Evolutionary conservation across 2,329 filamentous ascomycete genomes (phyloP).

Genomic region (Exophiala sp.): DNA sequence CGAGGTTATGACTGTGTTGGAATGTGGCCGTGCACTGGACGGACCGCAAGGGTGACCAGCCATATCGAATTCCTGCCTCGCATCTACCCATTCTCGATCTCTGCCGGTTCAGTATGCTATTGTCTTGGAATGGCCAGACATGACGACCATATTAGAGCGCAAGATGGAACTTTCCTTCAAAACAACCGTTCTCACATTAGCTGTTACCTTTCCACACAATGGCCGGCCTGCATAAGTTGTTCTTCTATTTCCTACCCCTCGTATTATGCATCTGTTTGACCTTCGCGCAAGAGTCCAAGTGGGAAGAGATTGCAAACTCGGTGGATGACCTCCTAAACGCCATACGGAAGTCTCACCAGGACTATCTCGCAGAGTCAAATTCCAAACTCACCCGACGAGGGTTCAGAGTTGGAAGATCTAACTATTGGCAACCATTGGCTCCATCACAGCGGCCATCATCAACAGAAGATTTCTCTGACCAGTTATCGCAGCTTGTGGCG

Average conservation of each 20-base stretch:
- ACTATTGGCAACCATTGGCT: conserved; percentile 12
- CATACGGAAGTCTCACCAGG: conserved; percentile 8
- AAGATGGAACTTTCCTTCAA: no score
- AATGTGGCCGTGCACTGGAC: conserved; percentile 1
- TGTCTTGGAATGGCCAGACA: conserved; percentile 14
- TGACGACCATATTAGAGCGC: conserved; percentile 4
- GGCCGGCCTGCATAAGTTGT: not conserved
- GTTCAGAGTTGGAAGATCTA: not conserved
- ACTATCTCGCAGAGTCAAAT: conserved; percentile 4
- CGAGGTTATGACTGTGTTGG: not conserved
- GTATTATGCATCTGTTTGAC: not conserved
- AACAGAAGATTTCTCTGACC: conserved; percentile 6
- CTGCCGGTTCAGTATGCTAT: conserved; percentile 8
- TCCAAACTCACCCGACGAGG: not conserved
- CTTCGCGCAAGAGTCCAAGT: conserved; percentile 5
- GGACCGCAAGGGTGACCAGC: not conserved
- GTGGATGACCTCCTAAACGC: conserved; percentile 7
- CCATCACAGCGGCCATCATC: conserved; percentile 3
- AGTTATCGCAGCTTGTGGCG: conserved; percentile 6
- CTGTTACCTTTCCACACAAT: not conserved
- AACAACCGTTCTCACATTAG: no score
- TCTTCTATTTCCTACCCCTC: not conserved
- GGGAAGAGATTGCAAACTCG: conserved; percentile 6
- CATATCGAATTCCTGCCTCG: conserved; percentile 4
- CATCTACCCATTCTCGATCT: conserved; percentile 1